A percentile compares a stretch with the other conserved stretches of the same genome.
phyloP scores from a whole-genome alignment of 257 asterid species.

The Solanum chmielewskii region DNA sequence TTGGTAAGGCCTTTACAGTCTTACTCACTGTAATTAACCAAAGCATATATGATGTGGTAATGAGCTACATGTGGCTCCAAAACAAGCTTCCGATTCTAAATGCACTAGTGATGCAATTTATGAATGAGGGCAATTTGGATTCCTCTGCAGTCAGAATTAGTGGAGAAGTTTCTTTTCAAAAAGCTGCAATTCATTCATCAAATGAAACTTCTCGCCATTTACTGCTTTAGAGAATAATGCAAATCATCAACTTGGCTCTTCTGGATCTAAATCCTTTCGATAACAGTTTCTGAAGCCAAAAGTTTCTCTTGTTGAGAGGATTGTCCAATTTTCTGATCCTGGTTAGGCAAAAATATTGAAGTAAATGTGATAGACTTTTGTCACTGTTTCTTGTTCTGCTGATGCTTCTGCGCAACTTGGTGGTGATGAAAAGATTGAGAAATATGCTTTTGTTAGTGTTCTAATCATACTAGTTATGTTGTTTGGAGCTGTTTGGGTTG shows the following conservation, averaged over 20 bases:
- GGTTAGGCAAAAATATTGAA: background rate
- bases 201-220: background rate
- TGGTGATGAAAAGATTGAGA: background rate
- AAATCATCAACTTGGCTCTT: too few species aligned
- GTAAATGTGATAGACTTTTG: background rate
- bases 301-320: too few species aligned
- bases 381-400: background rate
- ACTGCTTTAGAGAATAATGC: too few species aligned
- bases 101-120: background rate
- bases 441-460: background rate
- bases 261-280: too few species aligned
- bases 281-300: too few species aligned
- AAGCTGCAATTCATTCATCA: background rate
- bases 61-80: background rate
- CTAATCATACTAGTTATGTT: background rate
- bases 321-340: background rate
- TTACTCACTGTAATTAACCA: background rate
- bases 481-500: background rate
- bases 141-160: background rate
- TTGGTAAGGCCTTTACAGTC: background rate
- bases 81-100: background rate
- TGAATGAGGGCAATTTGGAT: background rate
- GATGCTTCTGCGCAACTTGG: background rate
- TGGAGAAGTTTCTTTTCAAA: background rate
- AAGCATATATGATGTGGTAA: background rate